Evolutionary conservation across 1,284 basidiomycete species (phyloP).

Genomic region (Pseudozyma hubeiensis): DNA sequence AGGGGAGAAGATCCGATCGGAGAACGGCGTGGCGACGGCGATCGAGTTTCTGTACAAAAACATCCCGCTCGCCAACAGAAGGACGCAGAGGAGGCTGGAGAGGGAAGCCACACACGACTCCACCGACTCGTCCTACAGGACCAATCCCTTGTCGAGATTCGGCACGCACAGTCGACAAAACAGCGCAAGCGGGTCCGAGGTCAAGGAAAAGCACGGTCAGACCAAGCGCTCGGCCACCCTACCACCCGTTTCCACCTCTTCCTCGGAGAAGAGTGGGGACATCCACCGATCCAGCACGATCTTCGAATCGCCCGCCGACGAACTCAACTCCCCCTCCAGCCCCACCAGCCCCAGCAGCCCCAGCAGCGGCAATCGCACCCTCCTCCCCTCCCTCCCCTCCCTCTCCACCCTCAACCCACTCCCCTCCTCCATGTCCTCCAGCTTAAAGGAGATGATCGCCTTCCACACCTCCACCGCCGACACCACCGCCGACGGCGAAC

Average conservation of each 20-base stretch:
- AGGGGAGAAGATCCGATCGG: constrained; percentile 56
- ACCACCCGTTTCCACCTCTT: constrained; percentile 1
- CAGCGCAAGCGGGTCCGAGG: constrained; percentile 2
- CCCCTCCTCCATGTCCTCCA: constrained; percentile 20
- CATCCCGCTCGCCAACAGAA: constrained; percentile 36
- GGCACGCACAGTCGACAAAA: constrained; percentile 14
- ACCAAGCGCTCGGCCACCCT: constrained; percentile 14
- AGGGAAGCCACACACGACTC: constrained; percentile 20
- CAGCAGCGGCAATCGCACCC: not conserved
- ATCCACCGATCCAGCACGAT: constrained; percentile 10
- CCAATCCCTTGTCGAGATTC: constrained; percentile 18
- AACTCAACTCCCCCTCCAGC: not conserved
- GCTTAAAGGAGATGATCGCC: constrained; percentile 35
- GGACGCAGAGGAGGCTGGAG: constrained; percentile 32
- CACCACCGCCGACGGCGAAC: constrained; percentile 42
- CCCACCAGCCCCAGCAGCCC: not conserved
- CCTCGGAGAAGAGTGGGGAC: not conserved
- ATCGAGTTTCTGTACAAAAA: constrained; percentile 58
- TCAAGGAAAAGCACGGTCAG: constrained; percentile 1
- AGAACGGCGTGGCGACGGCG: constrained; percentile 58
- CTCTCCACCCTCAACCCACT: constrained; percentile 15
- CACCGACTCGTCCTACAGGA: not conserved
- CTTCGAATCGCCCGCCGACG: constrained; percentile 13
- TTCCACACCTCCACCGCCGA: constrained; percentile 16
- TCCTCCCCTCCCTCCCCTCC: constrained; percentile 12